Percentiles rank a stretch among this genome's conserved stretches.
Evolutionary conservation across 169 alveolate genomes (phyloP).

Genomic region (Eimeria acervulina): DNA sequence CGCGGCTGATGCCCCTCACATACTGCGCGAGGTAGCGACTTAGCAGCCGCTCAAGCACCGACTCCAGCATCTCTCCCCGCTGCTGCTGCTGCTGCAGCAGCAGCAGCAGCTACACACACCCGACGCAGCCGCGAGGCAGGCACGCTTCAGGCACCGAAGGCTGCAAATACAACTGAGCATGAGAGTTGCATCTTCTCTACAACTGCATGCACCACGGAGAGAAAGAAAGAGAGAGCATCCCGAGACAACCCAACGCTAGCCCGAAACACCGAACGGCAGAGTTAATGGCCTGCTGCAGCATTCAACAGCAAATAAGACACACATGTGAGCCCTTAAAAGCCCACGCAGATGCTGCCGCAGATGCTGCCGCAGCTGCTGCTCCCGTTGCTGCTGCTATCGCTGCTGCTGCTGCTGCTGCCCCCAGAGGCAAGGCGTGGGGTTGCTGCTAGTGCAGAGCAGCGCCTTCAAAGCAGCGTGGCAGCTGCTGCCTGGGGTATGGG

Average conservation of each 20-base stretch:
- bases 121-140: neutral
- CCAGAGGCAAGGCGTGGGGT: neutral
- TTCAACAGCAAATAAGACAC: neutral
- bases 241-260: neutral
- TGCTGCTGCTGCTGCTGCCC: constrained; percentile 47
- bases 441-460: neutral
- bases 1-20: constrained; percentile 91
- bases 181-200: neutral
- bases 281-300: neutral
- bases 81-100: neutral
- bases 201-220: neutral
- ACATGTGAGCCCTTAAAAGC: neutral
- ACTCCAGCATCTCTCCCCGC: constrained; percentile 89
- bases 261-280: neutral
- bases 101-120: neutral
- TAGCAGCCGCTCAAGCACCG: constrained; percentile 91
- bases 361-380: constrained; percentile 33
- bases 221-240: too few relatives aligned
- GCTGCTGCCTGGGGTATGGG: neutral
- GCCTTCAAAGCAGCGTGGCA: neutral
- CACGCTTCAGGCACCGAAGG: constrained; percentile 9
- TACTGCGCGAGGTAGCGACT: constrained; percentile 92
- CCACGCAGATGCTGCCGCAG: neutral
- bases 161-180: neutral
- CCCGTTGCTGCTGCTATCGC: constrained; percentile 10